Percentiles rank a stretch among this genome's conserved stretches.
Evolutionary conservation across 108 stramenopile genomes (phyloP).

Genomic region (Cyclostephanos tholiformis): DNA sequence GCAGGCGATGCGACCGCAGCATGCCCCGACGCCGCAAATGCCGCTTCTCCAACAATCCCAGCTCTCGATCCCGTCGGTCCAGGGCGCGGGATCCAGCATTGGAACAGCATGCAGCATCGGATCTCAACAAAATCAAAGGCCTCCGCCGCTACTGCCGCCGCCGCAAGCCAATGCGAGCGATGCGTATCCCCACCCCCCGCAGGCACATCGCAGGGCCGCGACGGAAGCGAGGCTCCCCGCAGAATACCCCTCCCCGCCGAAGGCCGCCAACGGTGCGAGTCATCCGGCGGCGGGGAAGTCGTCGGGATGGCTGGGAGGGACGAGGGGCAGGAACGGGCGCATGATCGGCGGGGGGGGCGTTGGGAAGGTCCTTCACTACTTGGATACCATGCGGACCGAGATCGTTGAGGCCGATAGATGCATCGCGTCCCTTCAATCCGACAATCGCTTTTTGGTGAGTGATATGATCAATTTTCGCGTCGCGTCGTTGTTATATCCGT

Average conservation of each 20-base stretch:
- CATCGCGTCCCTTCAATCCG: slow-evolving; percentile 61
- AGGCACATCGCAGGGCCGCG: background rate
- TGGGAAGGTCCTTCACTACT: slow-evolving; percentile 76
- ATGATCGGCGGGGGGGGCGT: slow-evolving; percentile 56
- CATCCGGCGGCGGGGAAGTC: background rate
- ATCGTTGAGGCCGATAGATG: slow-evolving; percentile 72
- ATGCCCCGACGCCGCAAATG: background rate
- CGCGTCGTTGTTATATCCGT: slow-evolving; percentile 2
- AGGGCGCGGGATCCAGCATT: background rate
- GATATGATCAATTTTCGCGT: background rate
- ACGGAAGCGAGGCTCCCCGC: slow-evolving; percentile 1
- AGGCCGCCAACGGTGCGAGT: background rate
- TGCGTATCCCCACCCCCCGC: slow-evolving; percentile 10
- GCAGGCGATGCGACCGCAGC: background rate
- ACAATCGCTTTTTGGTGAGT: slow-evolving; percentile 68
- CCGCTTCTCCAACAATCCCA: background rate
- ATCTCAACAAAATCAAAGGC: slow-evolving; percentile 1
- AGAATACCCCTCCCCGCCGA: background rate
- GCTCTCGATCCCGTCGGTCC: background rate
- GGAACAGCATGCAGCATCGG: background rate
- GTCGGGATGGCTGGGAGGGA: background rate
- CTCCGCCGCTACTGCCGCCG: slow-evolving; percentile 1
- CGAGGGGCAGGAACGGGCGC: slow-evolving; percentile 21
- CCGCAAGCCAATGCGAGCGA: background rate
- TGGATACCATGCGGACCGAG: slow-evolving; percentile 79